Evolutionary conservation across 306 rosid genomes (phyloP).

Genomic region (Trifolium pratense): DNA sequence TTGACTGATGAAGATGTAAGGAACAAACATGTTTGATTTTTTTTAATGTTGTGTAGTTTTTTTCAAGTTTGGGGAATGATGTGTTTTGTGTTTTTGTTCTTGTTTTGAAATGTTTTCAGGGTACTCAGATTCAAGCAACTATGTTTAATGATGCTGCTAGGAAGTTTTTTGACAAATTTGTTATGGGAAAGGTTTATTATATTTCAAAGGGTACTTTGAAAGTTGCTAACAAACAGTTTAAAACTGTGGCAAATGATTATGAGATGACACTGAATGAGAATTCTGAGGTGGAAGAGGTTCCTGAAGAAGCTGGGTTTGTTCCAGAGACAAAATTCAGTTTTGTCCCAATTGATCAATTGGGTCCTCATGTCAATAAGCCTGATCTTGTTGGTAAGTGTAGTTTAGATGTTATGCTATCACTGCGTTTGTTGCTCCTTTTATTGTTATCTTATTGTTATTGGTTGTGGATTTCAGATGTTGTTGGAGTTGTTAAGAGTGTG

Average conservation of each 20-base stretch:
- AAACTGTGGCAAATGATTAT: slow-evolving; percentile 88
- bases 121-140: slow-evolving; percentile 96
- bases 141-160: slow-evolving; percentile 94
- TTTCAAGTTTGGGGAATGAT: not conserved
- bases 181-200: slow-evolving; percentile 83
- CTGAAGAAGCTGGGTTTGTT: slow-evolving; percentile 68
- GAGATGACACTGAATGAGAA: slow-evolving; percentile 88
- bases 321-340: slow-evolving; percentile 80
- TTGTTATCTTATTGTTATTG: not conserved
- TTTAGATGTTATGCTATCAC: not conserved
- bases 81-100: not conserved
- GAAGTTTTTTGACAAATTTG: slow-evolving; percentile 82
- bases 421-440: too few relatives aligned
- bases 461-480: slow-evolving; percentile 58
- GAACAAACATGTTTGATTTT: not conserved
- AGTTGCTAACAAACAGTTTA: slow-evolving; percentile 91
- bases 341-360: slow-evolving; percentile 82
- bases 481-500: slow-evolving; percentile 88
- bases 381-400: slow-evolving; percentile 80
- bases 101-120: slow-evolving; percentile 52
- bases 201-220: slow-evolving; percentile 79
- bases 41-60: not conserved
- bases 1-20: slow-evolving; percentile 96
- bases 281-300: slow-evolving; percentile 91
- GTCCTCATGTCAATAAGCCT: slow-evolving; percentile 72